phyloP scores from a whole-genome alignment of 1,139 yeast genomes.

The Candida mesenterica region DNA sequence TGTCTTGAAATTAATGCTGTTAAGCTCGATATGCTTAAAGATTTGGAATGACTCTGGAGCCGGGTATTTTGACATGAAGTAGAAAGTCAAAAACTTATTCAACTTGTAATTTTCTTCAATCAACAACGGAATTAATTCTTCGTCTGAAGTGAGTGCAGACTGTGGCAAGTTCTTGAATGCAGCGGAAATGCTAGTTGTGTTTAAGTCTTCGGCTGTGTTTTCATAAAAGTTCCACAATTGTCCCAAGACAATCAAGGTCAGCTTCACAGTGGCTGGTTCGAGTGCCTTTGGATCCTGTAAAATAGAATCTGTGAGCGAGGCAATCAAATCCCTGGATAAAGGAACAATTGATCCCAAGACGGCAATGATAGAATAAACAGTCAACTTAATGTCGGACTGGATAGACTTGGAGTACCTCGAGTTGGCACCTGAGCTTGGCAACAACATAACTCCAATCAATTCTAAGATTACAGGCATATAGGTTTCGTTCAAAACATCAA shows the following conservation, averaged over 20 bases:
- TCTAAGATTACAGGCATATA: constrained; percentile 57
- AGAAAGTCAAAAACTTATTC: constrained; percentile 31
- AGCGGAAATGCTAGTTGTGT: constrained; percentile 13
- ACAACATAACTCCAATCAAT: constrained; percentile 52
- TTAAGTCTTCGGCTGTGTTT: constrained; percentile 15
- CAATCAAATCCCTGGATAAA: constrained; percentile 57
- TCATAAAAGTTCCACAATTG: constrained; percentile 40
- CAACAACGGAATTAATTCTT: constrained; percentile 17
- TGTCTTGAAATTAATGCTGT: constrained; percentile 21
- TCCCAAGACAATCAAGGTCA: constrained; percentile 41
- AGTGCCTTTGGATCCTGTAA: constrained; percentile 33
- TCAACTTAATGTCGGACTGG: constrained; percentile 67
- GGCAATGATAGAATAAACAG: constrained; percentile 78
- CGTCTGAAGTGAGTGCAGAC: constrained; percentile 15
- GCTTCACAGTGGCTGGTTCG: constrained; percentile 21
- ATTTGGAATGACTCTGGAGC: constrained; percentile 19
- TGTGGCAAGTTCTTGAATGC: constrained; percentile 20
- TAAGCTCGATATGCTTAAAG: constrained; percentile 24
- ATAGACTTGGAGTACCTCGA: constrained; percentile 25
- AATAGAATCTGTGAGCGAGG: constrained; percentile 71
- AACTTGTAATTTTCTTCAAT: constrained; percentile 30
- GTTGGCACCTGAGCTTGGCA: constrained; percentile 17
- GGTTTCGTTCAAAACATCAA: constrained; percentile 27
- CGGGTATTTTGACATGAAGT: constrained; percentile 23
- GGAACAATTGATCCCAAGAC: constrained; percentile 76